Evolutionary conservation across 139 green algal species (phyloP).

Genomic region (Dunaliella primolecta): DNA sequence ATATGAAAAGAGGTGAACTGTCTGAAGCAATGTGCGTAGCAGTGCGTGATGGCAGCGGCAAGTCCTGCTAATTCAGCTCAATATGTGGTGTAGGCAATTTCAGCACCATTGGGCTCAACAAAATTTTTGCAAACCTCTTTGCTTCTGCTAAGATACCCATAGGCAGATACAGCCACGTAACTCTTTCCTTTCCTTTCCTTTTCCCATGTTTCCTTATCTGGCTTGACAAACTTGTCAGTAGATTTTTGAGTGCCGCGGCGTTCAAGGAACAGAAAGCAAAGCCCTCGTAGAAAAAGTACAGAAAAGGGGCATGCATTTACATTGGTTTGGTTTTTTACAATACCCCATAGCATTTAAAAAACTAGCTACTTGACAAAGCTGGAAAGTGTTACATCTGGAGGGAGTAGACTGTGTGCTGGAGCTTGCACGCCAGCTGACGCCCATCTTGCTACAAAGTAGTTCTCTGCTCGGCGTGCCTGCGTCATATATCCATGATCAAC

Average conservation of each 20-base stretch:
- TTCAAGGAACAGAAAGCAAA: neutral
- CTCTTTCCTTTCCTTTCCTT: neutral
- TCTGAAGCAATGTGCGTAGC: too few species aligned
- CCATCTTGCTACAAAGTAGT: constrained; percentile 54
- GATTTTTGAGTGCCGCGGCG: too few species aligned
- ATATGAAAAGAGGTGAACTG: too few species aligned
- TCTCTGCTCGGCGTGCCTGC: constrained; percentile 58
- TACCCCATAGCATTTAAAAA: too few species aligned
- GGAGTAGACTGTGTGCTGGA: constrained; percentile 37
- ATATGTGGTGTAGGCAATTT: too few species aligned
- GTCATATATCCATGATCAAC: neutral
- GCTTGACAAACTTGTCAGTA: too few species aligned
- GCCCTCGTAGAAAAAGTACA: neutral
- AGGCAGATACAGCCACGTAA: neutral
- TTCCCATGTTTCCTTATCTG: too few species aligned
- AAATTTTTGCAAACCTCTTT: too few species aligned
- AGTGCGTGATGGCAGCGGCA: too few species aligned
- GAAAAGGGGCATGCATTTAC: too few species aligned
- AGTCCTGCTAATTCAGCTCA: too few species aligned
- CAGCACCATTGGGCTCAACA: neutral
- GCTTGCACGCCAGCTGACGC: constrained; percentile 39
- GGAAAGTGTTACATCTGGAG: neutral
- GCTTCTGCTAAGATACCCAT: neutral
- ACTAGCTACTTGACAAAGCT: neutral
- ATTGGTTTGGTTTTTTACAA: too few species aligned